phyloP scores from a whole-genome alignment of 148 eudicot species.

The Cornus suecica region DNA sequence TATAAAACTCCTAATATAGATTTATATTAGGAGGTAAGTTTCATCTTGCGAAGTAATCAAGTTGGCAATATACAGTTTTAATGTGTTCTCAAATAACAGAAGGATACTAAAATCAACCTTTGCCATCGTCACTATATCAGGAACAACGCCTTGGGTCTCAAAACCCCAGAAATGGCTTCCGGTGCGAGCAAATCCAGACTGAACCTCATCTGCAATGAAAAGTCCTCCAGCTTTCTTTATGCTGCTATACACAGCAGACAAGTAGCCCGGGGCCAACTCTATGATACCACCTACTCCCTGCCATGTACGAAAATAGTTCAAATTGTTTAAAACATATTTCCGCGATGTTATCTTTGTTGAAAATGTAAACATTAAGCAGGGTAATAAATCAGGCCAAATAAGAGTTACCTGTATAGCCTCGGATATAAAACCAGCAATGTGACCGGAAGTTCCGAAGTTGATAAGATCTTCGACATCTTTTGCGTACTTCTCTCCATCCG shows the following conservation, averaged over 20 bases:
- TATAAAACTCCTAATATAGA: background rate
- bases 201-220: conserved; percentile 95
- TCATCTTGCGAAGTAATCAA: too few species aligned
- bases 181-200: conserved; percentile 88
- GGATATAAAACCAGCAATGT: conserved; percentile 78
- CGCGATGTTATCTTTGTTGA: background rate
- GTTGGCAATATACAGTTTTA: too few species aligned
- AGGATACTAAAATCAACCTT: conserved; percentile 42
- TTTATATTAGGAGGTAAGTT: too few species aligned
- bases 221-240: conserved; percentile 96
- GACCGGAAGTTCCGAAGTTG: conserved; percentile 81
- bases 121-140: conserved; percentile 98
- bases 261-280: conserved; percentile 89
- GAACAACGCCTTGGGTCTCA: conserved; percentile 86
- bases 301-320: background rate
- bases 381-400: background rate
- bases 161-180: conserved; percentile 99
- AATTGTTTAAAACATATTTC: too few species aligned
- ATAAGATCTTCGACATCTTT: conserved; percentile 87
- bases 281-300: conserved; percentile 99
- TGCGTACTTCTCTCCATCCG: conserved; percentile 86
- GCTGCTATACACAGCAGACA: conserved; percentile 63
- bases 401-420: conserved; percentile 80
- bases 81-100: background rate
- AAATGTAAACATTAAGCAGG: background rate